Conservation (phyloP, 352 stramenopile species). For the Globisporangium yorkense region DNA sequence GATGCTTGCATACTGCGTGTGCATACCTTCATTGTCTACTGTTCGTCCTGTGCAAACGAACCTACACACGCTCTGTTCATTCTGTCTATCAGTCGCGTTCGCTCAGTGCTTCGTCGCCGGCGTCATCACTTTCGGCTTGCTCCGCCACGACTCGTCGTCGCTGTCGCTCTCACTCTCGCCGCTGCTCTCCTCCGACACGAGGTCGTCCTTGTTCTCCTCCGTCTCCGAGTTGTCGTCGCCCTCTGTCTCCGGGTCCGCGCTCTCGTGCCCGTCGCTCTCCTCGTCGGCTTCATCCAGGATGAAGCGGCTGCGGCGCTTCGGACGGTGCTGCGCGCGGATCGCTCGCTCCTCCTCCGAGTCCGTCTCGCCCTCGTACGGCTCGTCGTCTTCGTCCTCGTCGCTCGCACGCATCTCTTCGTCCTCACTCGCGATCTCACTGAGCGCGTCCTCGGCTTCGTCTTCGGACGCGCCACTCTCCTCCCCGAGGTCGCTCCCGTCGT, state of each 20-base stretch:
- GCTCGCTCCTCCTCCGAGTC: constrained; percentile 63
- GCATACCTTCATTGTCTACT: not conserved
- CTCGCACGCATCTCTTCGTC: constrained; percentile 22
- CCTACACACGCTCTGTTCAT: not conserved
- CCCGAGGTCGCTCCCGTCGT: constrained; percentile 64
- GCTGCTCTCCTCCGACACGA: constrained; percentile 3
- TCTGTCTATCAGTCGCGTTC: constrained; percentile 3
- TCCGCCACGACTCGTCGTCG: constrained; percentile 14
- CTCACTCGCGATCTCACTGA: constrained; percentile 19
- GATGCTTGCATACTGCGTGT: not conserved
- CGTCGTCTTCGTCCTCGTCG: constrained; percentile 22
- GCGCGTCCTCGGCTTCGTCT: constrained; percentile 18
- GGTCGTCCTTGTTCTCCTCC: constrained; percentile 9
- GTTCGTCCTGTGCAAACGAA: not conserved
- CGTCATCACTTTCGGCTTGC: constrained; percentile 10
- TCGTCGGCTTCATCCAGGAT: constrained; percentile 79
- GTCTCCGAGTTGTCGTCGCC: constrained; percentile 30
- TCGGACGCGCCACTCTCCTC: constrained; percentile 43
- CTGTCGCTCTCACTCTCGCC: constrained; percentile 11
- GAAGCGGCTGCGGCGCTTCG: constrained; percentile 42
- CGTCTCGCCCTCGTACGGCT: constrained; percentile 50
- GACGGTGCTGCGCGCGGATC: constrained; percentile 13
- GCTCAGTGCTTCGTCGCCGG: not conserved
- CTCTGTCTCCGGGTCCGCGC: constrained; percentile 23
- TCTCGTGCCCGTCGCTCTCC: constrained; percentile 44